Percentiles rank a stretch among this genome's conserved stretches.
Evolutionary conservation across 2,329 filamentous ascomycete genomes (phyloP).

Genomic region (Stachybotrys chartarum): DNA sequence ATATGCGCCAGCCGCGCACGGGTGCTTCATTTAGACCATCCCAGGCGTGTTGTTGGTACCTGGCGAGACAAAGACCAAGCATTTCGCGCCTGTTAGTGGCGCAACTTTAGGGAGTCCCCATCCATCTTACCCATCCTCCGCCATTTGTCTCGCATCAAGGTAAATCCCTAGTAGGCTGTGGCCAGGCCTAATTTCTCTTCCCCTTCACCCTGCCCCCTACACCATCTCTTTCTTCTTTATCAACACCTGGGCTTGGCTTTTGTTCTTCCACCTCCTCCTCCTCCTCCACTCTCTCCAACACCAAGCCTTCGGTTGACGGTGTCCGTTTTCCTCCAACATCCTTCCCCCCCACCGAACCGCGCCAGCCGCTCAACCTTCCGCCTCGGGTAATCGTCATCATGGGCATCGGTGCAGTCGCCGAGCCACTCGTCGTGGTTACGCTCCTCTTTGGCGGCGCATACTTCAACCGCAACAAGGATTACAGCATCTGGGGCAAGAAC

Average conservation of each 20-base stretch:
- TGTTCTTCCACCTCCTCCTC: background rate
- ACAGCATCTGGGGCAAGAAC: constrained; percentile 19
- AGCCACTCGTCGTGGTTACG: constrained; percentile 33
- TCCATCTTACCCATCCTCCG: too few species aligned
- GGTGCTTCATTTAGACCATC: too few species aligned
- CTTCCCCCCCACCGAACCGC: background rate
- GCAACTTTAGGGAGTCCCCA: too few species aligned
- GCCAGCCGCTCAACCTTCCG: background rate
- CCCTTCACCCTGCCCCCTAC: background rate
- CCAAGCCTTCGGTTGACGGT: background rate
- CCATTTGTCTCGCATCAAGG: too few species aligned
- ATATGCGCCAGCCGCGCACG: too few species aligned
- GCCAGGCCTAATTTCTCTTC: background rate
- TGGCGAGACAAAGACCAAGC: too few species aligned
- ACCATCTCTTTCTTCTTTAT: background rate
- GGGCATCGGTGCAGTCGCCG: constrained; percentile 32
- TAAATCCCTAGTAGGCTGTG: background rate
- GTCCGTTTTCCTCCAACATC: background rate
- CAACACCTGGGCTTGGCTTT: background rate
- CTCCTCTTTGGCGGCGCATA: constrained; percentile 36
- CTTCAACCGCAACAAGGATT: constrained; percentile 34
- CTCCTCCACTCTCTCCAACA: background rate
- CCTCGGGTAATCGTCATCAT: constrained; percentile 13
- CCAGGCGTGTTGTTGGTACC: too few species aligned
- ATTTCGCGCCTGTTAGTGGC: too few species aligned